Evolutionary conservation across 345 rosid species (phyloP).

Genomic region (Rhizophora mangle): DNA sequence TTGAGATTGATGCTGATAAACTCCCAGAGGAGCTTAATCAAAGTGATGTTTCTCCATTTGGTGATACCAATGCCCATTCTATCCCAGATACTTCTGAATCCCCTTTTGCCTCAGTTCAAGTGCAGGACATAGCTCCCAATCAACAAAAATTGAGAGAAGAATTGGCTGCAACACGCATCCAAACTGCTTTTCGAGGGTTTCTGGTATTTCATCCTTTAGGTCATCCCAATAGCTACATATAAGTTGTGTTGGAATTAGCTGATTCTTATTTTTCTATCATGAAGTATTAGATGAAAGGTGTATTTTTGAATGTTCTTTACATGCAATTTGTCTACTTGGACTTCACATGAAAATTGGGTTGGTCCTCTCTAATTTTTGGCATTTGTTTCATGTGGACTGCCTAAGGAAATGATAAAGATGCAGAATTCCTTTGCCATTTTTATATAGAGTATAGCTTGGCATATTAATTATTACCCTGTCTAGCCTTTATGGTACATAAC

Average conservation of each 20-base stretch:
- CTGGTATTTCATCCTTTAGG: slow-evolving; percentile 47
- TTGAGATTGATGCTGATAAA: slow-evolving; percentile 53
- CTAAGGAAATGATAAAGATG: not conserved
- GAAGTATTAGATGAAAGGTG: not conserved
- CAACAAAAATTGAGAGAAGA: slow-evolving; percentile 49
- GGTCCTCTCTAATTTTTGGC: too few species aligned
- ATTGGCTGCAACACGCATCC: slow-evolving; percentile 79
- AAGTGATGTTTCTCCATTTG: slow-evolving; percentile 20
- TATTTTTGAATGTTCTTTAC: not conserved
- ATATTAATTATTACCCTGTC: too few species aligned
- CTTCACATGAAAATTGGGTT: not conserved
- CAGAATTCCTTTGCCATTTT: not conserved
- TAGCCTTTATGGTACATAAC: too few species aligned
- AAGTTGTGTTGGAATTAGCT: not conserved
- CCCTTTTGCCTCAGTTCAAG: slow-evolving; percentile 49
- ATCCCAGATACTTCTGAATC: slow-evolving; percentile 46
- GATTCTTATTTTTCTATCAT: not conserved
- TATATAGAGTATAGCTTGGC: not conserved
- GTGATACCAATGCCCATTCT: slow-evolving; percentile 36
- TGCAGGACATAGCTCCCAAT: slow-evolving; percentile 37
- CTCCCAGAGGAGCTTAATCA: slow-evolving; percentile 51
- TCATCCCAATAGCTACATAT: slow-evolving; percentile 2
- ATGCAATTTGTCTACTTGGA: slow-evolving; percentile 1
- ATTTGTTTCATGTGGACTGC: not conserved
- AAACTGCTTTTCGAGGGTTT: slow-evolving; percentile 93